A percentile compares a stretch with the other conserved stretches of the same genome.
Conservation (phyloP, 345 rosid species). For the Citrus unshiu region DNA sequence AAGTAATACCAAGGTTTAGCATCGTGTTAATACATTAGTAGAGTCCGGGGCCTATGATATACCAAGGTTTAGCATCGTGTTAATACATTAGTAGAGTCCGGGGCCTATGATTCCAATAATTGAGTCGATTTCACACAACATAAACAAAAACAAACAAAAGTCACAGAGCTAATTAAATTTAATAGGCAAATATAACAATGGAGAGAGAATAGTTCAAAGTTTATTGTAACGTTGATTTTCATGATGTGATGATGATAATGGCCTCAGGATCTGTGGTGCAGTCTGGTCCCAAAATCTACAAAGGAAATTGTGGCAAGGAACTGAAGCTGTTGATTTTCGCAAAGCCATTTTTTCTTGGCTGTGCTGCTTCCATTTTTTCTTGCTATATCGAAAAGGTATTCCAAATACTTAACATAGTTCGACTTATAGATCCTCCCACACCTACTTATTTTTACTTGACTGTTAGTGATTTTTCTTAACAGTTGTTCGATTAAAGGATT, state of each 20-base stretch:
- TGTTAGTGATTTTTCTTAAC: not conserved
- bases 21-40: too few relatives aligned
- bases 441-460: too few relatives aligned
- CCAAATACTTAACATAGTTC: not conserved
- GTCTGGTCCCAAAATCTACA: not conserved
- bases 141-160: not conserved
- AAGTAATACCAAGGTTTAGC: too few relatives aligned
- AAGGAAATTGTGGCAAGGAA: not conserved
- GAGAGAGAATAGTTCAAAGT: not conserved
- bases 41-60: not conserved
- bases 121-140: not conserved
- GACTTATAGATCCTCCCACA: too few relatives aligned
- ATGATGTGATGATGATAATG: not conserved
- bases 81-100: not conserved
- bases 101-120: not conserved
- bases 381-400: not conserved
- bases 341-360: not conserved
- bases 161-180: not conserved
- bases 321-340: not conserved
- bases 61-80: too few relatives aligned
- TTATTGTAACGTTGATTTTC: not conserved
- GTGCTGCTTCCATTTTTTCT: not conserved
- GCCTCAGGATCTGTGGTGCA: not conserved
- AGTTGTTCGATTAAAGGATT: too few relatives aligned
- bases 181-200: not conserved